Percentiles rank a stretch among this genome's conserved stretches.
phyloP scores from a whole-genome alignment of 1,284 basidiomycete species.

The Tetrapyrgos nigripes region DNA sequence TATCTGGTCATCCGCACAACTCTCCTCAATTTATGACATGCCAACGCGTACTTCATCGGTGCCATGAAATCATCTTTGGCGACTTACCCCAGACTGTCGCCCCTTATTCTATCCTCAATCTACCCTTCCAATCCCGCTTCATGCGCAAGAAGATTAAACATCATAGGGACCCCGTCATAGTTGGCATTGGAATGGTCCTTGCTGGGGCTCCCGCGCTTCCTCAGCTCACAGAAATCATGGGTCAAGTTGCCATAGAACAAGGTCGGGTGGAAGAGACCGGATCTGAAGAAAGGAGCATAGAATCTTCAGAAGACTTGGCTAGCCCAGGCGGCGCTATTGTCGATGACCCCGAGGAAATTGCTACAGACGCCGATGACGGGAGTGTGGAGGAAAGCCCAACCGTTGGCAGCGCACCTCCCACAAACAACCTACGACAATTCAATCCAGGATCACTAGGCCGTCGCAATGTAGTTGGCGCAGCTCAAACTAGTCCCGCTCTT shows the following conservation, averaged over 20 bases:
- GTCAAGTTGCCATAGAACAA: constrained; percentile 90
- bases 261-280: constrained; percentile 66
- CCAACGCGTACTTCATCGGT: constrained; percentile 90
- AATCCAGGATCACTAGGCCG: constrained; percentile 32
- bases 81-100: constrained; percentile 77
- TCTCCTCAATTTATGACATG: constrained; percentile 91
- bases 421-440: constrained; percentile 4
- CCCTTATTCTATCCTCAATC: constrained; percentile 67
- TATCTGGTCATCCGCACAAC: constrained; percentile 68
- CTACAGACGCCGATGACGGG: constrained; percentile 22
- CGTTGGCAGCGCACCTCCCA: background rate
- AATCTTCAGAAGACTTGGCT: constrained; percentile 48
- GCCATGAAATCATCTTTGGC: constrained; percentile 97
- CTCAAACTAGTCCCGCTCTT: constrained; percentile 75
- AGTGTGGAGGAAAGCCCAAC: background rate
- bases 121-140: constrained; percentile 55
- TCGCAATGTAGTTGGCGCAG: constrained; percentile 58
- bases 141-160: constrained; percentile 73
- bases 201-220: constrained; percentile 86
- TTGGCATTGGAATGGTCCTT: constrained; percentile 87
- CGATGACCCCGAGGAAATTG: constrained; percentile 23
- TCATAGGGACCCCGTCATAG: constrained; percentile 75
- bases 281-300: constrained; percentile 54
- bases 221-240: constrained; percentile 71
- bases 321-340: constrained; percentile 20